A percentile compares a stretch with the other conserved stretches of the same genome.
These are phyloP conservation scores for Acacia confusa DNA, from an alignment of 306 rosid genomes.

Conservation along the genomic window DNA sequence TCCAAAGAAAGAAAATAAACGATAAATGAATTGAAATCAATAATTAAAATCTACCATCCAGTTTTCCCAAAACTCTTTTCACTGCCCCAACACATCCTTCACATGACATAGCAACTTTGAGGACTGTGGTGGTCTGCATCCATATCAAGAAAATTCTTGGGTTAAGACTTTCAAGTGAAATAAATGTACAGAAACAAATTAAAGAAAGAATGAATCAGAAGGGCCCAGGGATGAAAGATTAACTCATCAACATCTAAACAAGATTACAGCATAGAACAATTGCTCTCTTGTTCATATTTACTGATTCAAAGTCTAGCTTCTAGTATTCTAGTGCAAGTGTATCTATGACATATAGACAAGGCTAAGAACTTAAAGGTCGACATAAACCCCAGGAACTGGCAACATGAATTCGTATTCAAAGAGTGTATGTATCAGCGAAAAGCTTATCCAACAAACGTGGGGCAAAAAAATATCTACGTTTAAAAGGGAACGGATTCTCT, in stretches of 20 bases:
- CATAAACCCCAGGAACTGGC: not conserved
- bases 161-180: not conserved
- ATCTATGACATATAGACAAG: not conserved
- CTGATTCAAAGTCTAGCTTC: not conserved
- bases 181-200: not conserved
- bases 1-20: not conserved
- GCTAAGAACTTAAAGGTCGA: not conserved
- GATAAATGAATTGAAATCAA: not conserved
- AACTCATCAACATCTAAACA: not conserved
- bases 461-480: not conserved
- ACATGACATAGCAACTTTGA: constrained; percentile 94
- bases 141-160: constrained; percentile 5
- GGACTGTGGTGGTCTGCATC: constrained; percentile 81
- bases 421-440: not conserved
- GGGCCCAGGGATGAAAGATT: not conserved
- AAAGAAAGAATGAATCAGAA: not conserved
- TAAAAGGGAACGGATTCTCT: not conserved
- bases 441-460: not conserved
- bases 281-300: not conserved
- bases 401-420: not conserved
- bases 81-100: constrained; percentile 93
- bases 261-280: constrained; percentile 1
- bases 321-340: constrained; percentile 8
- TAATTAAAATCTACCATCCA: constrained; percentile 63
- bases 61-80: constrained; percentile 82